Evolutionary conservation across 2,329 filamentous ascomycete species (phyloP).

Genomic region (Penicillium brevicompactum): DNA sequence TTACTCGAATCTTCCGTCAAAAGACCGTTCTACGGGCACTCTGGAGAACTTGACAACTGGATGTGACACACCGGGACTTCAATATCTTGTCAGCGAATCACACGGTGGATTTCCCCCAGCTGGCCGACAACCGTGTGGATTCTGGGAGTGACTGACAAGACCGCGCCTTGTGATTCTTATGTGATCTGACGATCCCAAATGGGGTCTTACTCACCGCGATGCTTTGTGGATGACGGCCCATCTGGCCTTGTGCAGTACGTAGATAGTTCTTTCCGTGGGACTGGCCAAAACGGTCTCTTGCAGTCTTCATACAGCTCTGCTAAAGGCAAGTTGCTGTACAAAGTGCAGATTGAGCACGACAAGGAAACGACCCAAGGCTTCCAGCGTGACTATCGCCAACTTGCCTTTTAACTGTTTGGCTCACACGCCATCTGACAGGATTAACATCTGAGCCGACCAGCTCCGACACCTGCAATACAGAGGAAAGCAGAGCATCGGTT

Average conservation of each 20-base stretch:
- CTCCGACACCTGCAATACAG: background rate
- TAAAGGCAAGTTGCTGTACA: conserved; percentile 8
- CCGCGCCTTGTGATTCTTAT: conserved; percentile 4
- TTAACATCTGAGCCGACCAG: background rate
- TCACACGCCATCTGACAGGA: conserved; percentile 1
- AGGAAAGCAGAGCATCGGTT: background rate
- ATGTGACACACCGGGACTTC: background rate
- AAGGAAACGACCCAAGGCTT: background rate
- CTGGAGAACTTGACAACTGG: background rate
- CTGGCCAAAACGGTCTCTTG: conserved; percentile 1
- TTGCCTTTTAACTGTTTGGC: background rate
- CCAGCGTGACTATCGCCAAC: background rate
- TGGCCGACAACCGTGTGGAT: background rate
- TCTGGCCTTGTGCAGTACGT: conserved; percentile 34
- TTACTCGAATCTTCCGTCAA: background rate
- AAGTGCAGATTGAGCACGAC: conserved; percentile 1
- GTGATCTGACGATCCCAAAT: conserved; percentile 1
- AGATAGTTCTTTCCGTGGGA: conserved; percentile 37
- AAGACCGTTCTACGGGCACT: background rate
- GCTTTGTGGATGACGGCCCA: conserved; percentile 13
- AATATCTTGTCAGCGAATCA: background rate
- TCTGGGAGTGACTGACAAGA: background rate
- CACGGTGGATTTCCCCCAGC: background rate
- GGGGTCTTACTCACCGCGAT: conserved; percentile 9
- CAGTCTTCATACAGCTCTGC: conserved; percentile 11